Base-by-base conservation (phyloP, 2,329 filamentous ascomycete species). In the Sporothrix brasiliensis region DNA sequence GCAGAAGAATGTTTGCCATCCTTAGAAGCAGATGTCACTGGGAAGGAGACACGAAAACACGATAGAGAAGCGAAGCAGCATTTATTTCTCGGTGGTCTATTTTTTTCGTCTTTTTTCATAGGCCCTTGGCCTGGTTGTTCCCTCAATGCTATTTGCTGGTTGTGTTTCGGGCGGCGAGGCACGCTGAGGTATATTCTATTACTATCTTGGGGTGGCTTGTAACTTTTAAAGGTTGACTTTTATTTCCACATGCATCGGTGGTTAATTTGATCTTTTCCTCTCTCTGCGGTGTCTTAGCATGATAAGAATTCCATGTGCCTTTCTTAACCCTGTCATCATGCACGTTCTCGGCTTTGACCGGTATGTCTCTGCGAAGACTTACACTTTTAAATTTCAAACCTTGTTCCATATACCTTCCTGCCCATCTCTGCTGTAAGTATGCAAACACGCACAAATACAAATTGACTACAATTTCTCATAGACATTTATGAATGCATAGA, bases 1-100 rank as follows among this genome's bases (percentile, higher is more conserved):
- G 56, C 34, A 61, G 56, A 61, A 61, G 34, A 44, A 16, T 11
- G 56, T 60, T 60, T 61, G 34, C 56, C 24, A 41, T n/a, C 34
- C 56, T 44, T 49, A 60, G 34, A 60, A 14, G 5, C 30, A 63
- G 14, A 63, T 49, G 34, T 30, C 41, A 30, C 39, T 47, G 30
- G 41, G 49, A 49, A 60, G 56, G 34, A 44, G 34, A 34, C 9
- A 53, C 6, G 50, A 11, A 21, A 47, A 58, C 47, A 49, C 19
- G 16, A 49, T 4, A 50, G 10, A 65, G 24, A 65, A 21, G 47
- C 16, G 2, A 13, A 65, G 44, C 60, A 50, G 44, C 16, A 49
- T 65, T 44, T 47, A 27, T 63, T 47, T 21, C 30, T 58, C 54
- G 52, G 52, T 30, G 39, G 16, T 27, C 39, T 41, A 3, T 44